Evolutionary conservation across 176 grass and related monocot genomes (phyloP), one percentile per base, ranked within the genome.

Genomic region (Cocos nucifera): DNA sequence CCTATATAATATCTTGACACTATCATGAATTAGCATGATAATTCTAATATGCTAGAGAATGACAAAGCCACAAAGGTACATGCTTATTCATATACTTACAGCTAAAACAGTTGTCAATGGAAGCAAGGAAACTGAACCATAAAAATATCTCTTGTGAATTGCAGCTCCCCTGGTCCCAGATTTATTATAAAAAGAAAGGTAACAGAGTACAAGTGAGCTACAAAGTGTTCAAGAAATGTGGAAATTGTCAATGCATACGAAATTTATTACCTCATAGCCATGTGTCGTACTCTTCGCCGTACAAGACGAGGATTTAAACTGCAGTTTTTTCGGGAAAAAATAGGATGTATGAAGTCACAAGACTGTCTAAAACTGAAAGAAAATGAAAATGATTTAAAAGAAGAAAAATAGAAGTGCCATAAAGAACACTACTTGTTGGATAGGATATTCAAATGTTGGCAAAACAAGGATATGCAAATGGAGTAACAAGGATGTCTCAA

Each of bases 281-380:
- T 85, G 75, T 92, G 93, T 3, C 76, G 66, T 75, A 98, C 62
- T 76, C 87, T 86, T 70, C 87, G 76, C 51, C 93, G 80, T 50
- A 88, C 93, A 78, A 92, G 84, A 70, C 81, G 87, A 69, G 84
- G 85, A 83, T 85, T 88, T 63, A 88, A 85, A 80, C 93, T 98
- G 84, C 78, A 90, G 50, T 20, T 15, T 44, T 35, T 44, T 44
- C 2, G 55, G 44, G 17, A 50, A 75, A 49, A 56, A 71, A 59
- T 50, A 12, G 66, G 39, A 15, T 20, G 49, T 51, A 19, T 14
- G 4, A 1, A 27, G 49, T 49, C 20, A 24, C 21, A 69, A 67
- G 70, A 61, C 20, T 63, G 18, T 39, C 51, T 29, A 20, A 21
- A 54, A 75, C 65, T 27, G 7, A 39, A 3, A 68, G 15, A 35